Conservation (phyloP, 2,329 filamentous ascomycete species). For the Pseudogymnoascus sp. region DNA sequence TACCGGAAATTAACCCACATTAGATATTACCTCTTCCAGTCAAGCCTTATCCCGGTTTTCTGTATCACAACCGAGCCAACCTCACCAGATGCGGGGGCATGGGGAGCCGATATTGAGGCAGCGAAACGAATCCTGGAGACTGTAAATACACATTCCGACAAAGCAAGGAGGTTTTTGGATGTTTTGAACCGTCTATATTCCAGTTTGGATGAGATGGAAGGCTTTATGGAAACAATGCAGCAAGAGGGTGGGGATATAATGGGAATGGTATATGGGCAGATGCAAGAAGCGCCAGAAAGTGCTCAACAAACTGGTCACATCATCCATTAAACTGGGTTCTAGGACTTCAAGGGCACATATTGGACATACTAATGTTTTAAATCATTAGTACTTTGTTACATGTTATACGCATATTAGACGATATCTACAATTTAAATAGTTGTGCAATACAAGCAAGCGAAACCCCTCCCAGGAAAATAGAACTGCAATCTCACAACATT, state of each 20-base stretch:
- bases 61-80: slow-evolving; percentile 14
- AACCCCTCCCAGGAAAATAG: too few relatives aligned
- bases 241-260: slow-evolving; percentile 1
- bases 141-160: slow-evolving; percentile 3
- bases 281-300: slow-evolving; percentile 3
- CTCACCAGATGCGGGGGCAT: slow-evolving; percentile 2
- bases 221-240: slow-evolving; percentile 5
- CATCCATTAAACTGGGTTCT: background rate
- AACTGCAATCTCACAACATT: too few relatives aligned
- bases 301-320: slow-evolving; percentile 3
- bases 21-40: slow-evolving; percentile 33
- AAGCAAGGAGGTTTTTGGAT: slow-evolving; percentile 1
- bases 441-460: background rate
- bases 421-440: background rate
- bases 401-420: background rate
- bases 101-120: slow-evolving; percentile 8
- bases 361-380: background rate
- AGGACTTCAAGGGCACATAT: background rate
- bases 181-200: background rate
- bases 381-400: background rate
- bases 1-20: slow-evolving; percentile 7
- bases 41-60: slow-evolving; percentile 28
- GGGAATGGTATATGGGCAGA: slow-evolving; percentile 4
- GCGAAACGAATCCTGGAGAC: slow-evolving; percentile 8
- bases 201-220: slow-evolving; percentile 3